Percentiles rank a stretch among this genome's conserved stretches.
phyloP scores from a whole-genome alignment of 2,329 filamentous ascomycete species.

The Pseudocercospora ulei region DNA sequence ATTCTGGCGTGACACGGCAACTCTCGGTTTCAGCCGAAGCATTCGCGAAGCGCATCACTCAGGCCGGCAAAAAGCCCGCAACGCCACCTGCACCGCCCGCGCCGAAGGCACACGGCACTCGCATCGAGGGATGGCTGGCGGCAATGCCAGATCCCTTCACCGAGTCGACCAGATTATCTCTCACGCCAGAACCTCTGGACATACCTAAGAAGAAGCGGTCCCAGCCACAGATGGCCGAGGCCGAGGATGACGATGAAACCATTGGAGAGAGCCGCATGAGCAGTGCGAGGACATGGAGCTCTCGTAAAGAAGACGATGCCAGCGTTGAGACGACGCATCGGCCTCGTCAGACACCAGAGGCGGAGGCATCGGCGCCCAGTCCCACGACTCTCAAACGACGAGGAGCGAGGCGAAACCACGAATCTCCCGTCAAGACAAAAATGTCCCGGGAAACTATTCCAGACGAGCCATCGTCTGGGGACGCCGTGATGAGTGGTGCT shows the following conservation, averaged over 20 bases:
- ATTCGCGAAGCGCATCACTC: constrained; percentile 22
- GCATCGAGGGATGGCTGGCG: constrained; percentile 55
- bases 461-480: constrained; percentile 5
- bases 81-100: constrained; percentile 22
- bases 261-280: constrained; percentile 18
- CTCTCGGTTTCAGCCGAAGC: constrained; percentile 22
- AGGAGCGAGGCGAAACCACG: constrained; percentile 33
- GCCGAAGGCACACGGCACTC: constrained; percentile 42
- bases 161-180: constrained; percentile 33
- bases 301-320: constrained; percentile 20
- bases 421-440: constrained; percentile 37
- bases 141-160: constrained; percentile 33
- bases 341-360: constrained; percentile 3
- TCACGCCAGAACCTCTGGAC: constrained; percentile 29
- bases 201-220: constrained; percentile 23
- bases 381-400: constrained; percentile 33
- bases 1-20: constrained; percentile 11
- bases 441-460: constrained; percentile 16
- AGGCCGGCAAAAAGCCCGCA: constrained; percentile 18
- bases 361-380: constrained; percentile 15
- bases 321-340: constrained; percentile 14
- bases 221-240: constrained; percentile 11
- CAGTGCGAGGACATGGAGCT: constrained; percentile 20
- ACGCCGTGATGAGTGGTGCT: constrained; percentile 21
- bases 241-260: constrained; percentile 11